A percentile compares a stretch with the other conserved stretches of the same genome.
These are phyloP conservation scores for Cornus kousa DNA, from an alignment of 148 eudicot genomes.

Conservation along the genomic window DNA sequence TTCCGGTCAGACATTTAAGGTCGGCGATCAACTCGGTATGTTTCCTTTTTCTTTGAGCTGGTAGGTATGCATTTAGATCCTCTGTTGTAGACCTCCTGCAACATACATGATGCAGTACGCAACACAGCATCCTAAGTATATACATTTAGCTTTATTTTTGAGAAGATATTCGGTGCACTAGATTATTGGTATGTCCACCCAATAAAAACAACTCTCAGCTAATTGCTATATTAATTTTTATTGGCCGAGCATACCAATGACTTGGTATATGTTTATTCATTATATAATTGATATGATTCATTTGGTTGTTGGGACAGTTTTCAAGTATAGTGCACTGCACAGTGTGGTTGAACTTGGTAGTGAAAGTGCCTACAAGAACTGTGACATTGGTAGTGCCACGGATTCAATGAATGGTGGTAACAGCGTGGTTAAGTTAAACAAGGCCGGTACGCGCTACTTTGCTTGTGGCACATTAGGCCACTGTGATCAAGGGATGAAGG, in stretches of 20 bases:
- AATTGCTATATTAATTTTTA: too few species aligned
- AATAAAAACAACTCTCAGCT: too few species aligned
- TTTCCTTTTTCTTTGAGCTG: neutral
- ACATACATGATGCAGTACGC: too few species aligned
- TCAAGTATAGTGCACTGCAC: conserved; percentile 64
- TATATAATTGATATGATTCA: neutral
- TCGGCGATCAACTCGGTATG: conserved; percentile 70
- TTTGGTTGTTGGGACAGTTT: conserved; percentile 34
- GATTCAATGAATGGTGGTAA: conserved; percentile 49
- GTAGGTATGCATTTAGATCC: too few species aligned
- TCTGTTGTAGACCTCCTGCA: too few species aligned
- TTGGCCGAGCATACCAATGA: too few species aligned
- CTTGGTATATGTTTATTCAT: too few species aligned
- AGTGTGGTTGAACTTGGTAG: conserved; percentile 54
- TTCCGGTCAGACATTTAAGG: conserved; percentile 50
- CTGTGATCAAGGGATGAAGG: conserved; percentile 69
- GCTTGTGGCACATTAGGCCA: conserved; percentile 72
- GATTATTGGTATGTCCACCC: too few species aligned
- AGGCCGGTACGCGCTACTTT: conserved; percentile 55
- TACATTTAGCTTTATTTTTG: too few species aligned
- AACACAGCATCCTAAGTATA: too few species aligned
- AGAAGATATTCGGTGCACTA: too few species aligned
- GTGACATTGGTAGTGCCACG: conserved; percentile 44
- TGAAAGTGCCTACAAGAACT: conserved; percentile 57
- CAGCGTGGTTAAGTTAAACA: conserved; percentile 49